Evolutionary conservation across 164 flowering plant species (phyloP).

Genomic region (Dillenia turbinata): DNA sequence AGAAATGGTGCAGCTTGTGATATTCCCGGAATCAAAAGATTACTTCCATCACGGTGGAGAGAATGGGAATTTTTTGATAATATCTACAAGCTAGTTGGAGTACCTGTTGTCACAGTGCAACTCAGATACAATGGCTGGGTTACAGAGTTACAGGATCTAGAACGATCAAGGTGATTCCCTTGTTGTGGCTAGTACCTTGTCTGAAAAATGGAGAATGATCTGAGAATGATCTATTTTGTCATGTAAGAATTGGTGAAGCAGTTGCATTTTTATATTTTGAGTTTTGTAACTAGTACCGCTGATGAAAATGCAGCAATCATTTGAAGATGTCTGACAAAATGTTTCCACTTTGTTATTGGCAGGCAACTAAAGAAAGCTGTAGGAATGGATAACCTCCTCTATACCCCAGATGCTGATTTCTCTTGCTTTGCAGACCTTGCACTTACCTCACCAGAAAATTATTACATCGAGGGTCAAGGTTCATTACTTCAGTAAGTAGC

Average conservation of each 20-base stretch:
- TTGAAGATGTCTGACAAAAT: background rate
- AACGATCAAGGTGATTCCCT: conserved; percentile 59
- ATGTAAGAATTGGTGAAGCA: too few relatives aligned
- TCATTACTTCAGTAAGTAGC: conserved; percentile 91
- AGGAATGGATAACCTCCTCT: conserved; percentile 92
- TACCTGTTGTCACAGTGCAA: conserved; percentile 96
- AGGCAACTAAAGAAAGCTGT: conserved; percentile 75
- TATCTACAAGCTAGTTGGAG: conserved; percentile 84
- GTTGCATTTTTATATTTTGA: too few relatives aligned
- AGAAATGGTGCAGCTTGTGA: conserved; percentile 76
- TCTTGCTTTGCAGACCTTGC: conserved; percentile 99
- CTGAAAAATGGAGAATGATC: too few relatives aligned
- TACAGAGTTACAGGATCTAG: conserved; percentile 83
- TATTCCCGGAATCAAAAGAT: conserved; percentile 96
- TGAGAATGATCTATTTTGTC: too few relatives aligned
- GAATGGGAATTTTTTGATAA: conserved; percentile 68
- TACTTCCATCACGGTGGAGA: conserved; percentile 85
- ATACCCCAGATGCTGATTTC: conserved; percentile 97
- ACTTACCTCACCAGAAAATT: conserved; percentile 92
- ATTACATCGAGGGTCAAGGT: conserved; percentile 92
- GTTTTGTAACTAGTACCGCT: too few relatives aligned
- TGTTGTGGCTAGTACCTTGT: too few relatives aligned
- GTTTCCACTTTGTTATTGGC: conserved; percentile 10
- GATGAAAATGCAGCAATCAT: too few relatives aligned
- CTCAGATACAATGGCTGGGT: conserved; percentile 99